Conservation (phyloP, 208 protist genomes). For the Trypanosoma theileri region DNA sequence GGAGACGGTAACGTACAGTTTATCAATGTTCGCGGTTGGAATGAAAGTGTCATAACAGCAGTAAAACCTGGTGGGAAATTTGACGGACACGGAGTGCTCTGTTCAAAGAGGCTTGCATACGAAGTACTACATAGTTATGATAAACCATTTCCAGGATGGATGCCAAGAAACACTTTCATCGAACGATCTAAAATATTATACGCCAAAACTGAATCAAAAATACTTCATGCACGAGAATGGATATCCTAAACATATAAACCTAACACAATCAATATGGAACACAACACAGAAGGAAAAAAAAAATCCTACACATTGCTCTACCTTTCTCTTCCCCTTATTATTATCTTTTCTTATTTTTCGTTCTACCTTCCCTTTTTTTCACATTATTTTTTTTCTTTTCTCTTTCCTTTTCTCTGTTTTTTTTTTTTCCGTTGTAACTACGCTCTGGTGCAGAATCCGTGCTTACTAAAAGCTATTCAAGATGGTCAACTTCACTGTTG, state of each 20-base stretch:
- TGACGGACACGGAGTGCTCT: neutral
- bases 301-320: too few species aligned
- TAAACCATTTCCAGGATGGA: slow-evolving; percentile 12
- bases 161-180: slow-evolving; percentile 17
- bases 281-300: neutral
- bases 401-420: neutral
- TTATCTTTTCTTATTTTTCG: slow-evolving; percentile 33
- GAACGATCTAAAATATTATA: neutral
- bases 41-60: slow-evolving; percentile 67
- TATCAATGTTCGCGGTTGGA: slow-evolving; percentile 78
- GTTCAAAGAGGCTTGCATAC: slow-evolving; percentile 17
- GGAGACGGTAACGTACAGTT: slow-evolving; percentile 60
- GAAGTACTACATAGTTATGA: slow-evolving; percentile 12
- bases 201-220: neutral
- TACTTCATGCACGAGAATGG: slow-evolving; percentile 15
- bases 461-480: slow-evolving; percentile 28
- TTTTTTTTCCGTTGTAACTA: too few species aligned
- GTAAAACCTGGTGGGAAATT: slow-evolving; percentile 31
- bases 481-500: slow-evolving; percentile 83
- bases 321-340: slow-evolving; percentile 31
- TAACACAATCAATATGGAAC: slow-evolving; percentile 7
- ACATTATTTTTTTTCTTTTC: slow-evolving; percentile 8
- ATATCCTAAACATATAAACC: slow-evolving; percentile 15
- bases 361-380: slow-evolving; percentile 32
- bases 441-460: too few species aligned